Conservation (phyloP, 805 yeast species). For the Metschnikowia lunata region DNA sequence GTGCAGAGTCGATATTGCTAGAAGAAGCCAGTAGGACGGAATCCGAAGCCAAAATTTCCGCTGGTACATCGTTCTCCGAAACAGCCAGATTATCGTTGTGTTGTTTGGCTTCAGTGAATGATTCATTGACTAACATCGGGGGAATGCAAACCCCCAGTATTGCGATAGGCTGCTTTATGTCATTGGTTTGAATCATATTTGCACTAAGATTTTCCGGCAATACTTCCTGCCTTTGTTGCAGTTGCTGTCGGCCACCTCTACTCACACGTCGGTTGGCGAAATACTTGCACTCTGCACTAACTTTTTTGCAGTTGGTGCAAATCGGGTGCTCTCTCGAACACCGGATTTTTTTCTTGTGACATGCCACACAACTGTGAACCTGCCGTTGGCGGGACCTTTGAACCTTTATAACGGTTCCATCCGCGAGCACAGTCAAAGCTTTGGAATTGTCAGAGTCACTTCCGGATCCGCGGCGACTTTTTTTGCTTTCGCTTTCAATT, state of each 20-base stretch:
- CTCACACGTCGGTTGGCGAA: conserved; percentile 55
- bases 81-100: too few relatives aligned
- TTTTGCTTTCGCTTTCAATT: too few relatives aligned
- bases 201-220: too few relatives aligned
- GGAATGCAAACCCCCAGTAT: neutral
- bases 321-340: conserved; percentile 58
- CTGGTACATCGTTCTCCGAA: too few relatives aligned
- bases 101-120: too few relatives aligned
- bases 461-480: neutral
- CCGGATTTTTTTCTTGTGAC: conserved; percentile 58
- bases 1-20: neutral
- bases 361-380: conserved; percentile 52
- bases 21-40: too few relatives aligned
- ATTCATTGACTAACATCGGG: too few relatives aligned
- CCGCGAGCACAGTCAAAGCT: conserved; percentile 32
- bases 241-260: conserved; percentile 30
- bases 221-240: neutral
- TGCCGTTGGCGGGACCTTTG: conserved; percentile 59
- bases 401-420: conserved; percentile 54
- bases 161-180: too few relatives aligned
- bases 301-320: conserved; percentile 50
- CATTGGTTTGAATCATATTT: too few relatives aligned
- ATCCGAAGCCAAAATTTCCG: too few relatives aligned
- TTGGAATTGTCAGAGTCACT: neutral
- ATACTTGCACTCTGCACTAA: conserved; percentile 47